Evolutionary conservation across 1,284 basidiomycete species (phyloP).

Genomic region (Fomes fomentarius): DNA sequence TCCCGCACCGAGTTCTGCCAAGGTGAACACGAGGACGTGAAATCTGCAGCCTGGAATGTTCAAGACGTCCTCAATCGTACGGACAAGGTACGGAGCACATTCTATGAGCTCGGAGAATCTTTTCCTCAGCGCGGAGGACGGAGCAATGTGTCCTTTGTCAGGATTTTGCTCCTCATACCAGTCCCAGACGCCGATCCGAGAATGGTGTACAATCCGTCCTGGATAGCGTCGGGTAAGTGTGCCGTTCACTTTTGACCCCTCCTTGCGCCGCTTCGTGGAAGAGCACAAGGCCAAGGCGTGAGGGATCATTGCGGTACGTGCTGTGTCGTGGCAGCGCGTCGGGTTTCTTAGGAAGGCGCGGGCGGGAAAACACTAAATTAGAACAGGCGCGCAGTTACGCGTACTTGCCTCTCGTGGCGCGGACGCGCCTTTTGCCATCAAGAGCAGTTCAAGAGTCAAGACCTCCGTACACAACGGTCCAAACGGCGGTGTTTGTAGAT

Average conservation of each 20-base stretch:
- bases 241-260: not conserved
- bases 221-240: conserved; percentile 29
- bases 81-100: conserved; percentile 60
- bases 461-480: too few relatives aligned
- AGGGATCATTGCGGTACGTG: too few relatives aligned
- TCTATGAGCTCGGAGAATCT: conserved; percentile 48
- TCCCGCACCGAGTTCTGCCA: conserved; percentile 48
- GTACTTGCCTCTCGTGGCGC: too few relatives aligned
- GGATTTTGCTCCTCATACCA: conserved; percentile 61
- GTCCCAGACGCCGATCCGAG: conserved; percentile 71
- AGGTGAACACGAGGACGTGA: conserved; percentile 49
- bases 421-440: too few relatives aligned
- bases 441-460: too few relatives aligned
- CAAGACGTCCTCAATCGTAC: conserved; percentile 65
- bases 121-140: conserved; percentile 44
- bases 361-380: too few relatives aligned
- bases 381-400: too few relatives aligned
- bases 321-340: too few relatives aligned
- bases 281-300: too few relatives aligned
- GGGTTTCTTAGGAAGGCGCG: too few relatives aligned
- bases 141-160: conserved; percentile 39
- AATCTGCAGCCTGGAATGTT: conserved; percentile 54
- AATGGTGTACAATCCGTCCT: conserved; percentile 52
- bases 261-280: too few relatives aligned
- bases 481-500: too few relatives aligned